Evolutionary conservation across 768 basidiomycete genomes (phyloP), one percentile per base, ranked within the genome.

Genomic region (Lenzites betulinus): DNA sequence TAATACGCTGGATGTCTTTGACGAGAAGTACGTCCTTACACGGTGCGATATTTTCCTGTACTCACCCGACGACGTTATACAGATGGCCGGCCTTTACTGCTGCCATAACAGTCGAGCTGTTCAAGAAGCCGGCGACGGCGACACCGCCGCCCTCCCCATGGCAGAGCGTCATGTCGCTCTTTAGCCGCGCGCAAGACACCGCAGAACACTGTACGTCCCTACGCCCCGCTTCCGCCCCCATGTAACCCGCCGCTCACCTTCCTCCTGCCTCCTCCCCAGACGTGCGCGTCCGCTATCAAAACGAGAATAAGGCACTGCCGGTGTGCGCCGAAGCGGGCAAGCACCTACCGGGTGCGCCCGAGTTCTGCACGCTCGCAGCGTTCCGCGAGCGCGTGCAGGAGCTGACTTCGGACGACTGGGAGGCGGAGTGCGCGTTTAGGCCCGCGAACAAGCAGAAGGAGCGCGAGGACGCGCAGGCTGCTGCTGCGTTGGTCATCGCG

Each of bases 81-180:
- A 86, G 87, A 65, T 91, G 90, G 89, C 88, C 87, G 7, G 81
- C 87, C 3, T 91, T 91, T 72, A 87, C 89, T 0, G 85, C 88
- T 1, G 82, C 85, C 0, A 78, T 92, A 35, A 87, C 87, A 0
- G 89, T 91, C 67, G 90, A 92, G 69, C 79, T 92, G 11, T 91
- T 89, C 76, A 66, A 62, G 35, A 67, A 64, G 38, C 59, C 46
- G 15, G 36, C 48, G 22, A 63, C 63, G 16, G 47, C 58, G 7
- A 58, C 54, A 28, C 48, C 56, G 25, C 61, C 57, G 3, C 13
- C 57, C 1, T 63, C 64, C 16, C 35, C 59, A 25, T 70, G 66
- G 76, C 83, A 83, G 62, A 66, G 65, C 11, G 49, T 84, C 41
- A 63, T 85, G n/a, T 72, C 75, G n/a, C 71, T 75, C 5, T 66